Base-by-base conservation (phyloP, 1,284 basidiomycete genomes). In the Tetrapyrgos nigripes region DNA sequence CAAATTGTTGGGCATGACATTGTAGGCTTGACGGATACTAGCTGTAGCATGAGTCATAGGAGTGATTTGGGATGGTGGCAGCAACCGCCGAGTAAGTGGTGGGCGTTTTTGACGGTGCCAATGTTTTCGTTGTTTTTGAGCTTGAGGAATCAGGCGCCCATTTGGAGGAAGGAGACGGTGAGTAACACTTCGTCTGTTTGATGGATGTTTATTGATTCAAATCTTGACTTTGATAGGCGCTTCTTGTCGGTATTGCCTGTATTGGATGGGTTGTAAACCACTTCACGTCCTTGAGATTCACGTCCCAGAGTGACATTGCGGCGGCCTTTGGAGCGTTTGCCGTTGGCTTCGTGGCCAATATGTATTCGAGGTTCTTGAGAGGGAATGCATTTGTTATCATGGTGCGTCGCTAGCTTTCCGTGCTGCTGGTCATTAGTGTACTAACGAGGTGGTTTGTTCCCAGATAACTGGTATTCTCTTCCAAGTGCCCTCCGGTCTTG, bases 401-500 rank as follows among this genome's bases (percentile, higher is more conserved):
- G 88, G 87, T 88, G 53, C 24, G 80, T 53, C 37, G 17, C 23
- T 14, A 8, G 31, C 21, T 13, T 13, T 17, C 26, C 14, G 10
- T 19, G n/a, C 8, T 40, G 17, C 37, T 40, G 17, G 19, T 9
- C 19, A 9, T n/a, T 9, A 40, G 4, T 40, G 14, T 40, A 4
- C 37, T 40, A 33, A 33, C n/a, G 19, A 28, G 11, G 17, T 46
- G 10, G 14, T 53, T 26, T 17, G 43, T 28, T 19, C 14, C 19
- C 64, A 88, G 86, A 87, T 91, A 61, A 91, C 88, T 0, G 92
- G 92, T 49, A 92, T 96, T 57, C 79, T 96, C 17, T 92, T 95
- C 75, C 94, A 96, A 76, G 83, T 96, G 1, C 94, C 93, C 0
- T 92, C 91, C 11, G 94, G 93, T 55, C 81, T 96, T n/a, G 87